Evolutionary conservation across 164 flowering plant species (phyloP).

Genomic region (Buxus sempervirens): DNA sequence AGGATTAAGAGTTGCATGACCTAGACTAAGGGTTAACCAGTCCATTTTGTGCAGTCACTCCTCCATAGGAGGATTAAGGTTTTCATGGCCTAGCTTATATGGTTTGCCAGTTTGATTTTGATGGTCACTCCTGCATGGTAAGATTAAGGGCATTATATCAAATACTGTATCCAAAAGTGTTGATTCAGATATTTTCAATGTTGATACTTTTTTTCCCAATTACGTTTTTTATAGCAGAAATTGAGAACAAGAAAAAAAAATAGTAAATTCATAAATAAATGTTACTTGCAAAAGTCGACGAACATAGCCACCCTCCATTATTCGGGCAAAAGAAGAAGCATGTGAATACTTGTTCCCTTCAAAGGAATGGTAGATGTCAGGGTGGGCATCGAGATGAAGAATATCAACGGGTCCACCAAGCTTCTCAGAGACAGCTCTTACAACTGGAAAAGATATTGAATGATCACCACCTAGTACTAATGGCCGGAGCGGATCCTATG

Average conservation of each 20-base stretch:
- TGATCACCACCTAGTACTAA: constrained; percentile 97
- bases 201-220: background rate
- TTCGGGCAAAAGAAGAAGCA: constrained; percentile 97
- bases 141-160: too few relatives aligned
- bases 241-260: background rate
- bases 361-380: constrained; percentile 85
- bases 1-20: too few relatives aligned
- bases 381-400: constrained; percentile 99
- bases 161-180: background rate
- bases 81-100: too few relatives aligned
- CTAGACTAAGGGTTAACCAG: too few relatives aligned
- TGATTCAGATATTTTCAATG: background rate
- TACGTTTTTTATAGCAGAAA: too few relatives aligned
- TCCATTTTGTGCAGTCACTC: too few relatives aligned
- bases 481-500: constrained; percentile 79
- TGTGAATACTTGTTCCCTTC: constrained; percentile 98
- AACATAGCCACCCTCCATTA: constrained; percentile 99
- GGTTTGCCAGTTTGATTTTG: too few relatives aligned
- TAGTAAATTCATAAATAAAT: background rate
- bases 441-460: constrained; percentile 91
- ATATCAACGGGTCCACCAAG: constrained; percentile 97
- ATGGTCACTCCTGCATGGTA: too few relatives aligned
- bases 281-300: constrained; percentile 84
- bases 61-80: too few relatives aligned
- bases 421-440: constrained; percentile 92